Percentiles rank a stretch among this genome's conserved stretches.
Conservation (phyloP, 371 early-diverging fungal genomes). For the Circinella umbellata region DNA sequence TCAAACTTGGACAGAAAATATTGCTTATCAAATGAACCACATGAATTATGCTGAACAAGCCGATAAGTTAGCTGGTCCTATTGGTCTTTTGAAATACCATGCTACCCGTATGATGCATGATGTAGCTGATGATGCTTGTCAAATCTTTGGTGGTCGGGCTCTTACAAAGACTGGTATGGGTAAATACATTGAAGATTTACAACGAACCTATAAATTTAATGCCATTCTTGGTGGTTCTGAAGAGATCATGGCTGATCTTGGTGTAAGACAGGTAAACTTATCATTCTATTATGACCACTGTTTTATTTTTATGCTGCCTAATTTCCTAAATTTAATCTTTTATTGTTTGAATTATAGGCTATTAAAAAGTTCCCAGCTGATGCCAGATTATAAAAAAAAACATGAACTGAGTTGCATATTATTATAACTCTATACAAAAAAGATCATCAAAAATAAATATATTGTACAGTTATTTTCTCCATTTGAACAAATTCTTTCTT, state of each 20-base stretch:
- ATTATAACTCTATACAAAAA: too few species aligned
- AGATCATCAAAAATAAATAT: too few species aligned
- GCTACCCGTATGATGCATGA: constrained; percentile 54
- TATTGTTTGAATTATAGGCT: constrained; percentile 2
- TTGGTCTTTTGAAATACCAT: constrained; percentile 56
- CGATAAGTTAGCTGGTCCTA: constrained; percentile 58
- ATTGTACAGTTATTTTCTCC: too few species aligned
- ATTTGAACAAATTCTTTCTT: too few species aligned
- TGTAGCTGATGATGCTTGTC: constrained; percentile 57
- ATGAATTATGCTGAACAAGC: constrained; percentile 56
- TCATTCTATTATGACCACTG: neutral
- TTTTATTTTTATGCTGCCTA: too few species aligned
- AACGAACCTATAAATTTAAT: constrained; percentile 53
- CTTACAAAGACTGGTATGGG: constrained; percentile 63
- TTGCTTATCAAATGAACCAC: constrained; percentile 62
- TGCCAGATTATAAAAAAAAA: constrained; percentile 22
- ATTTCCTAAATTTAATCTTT: too few species aligned
- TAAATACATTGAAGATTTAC: constrained; percentile 47
- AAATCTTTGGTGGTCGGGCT: constrained; percentile 68
- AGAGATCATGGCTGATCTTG: constrained; percentile 55
- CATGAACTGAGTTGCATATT: too few species aligned
- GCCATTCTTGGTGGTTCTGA: constrained; percentile 80
- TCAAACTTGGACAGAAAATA: constrained; percentile 56
- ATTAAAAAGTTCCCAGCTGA: constrained; percentile 31
- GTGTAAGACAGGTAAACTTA: constrained; percentile 25